phyloP scores from a whole-genome alignment of 2,329 filamentous ascomycete genomes.

The Stenocarpella maydis region DNA sequence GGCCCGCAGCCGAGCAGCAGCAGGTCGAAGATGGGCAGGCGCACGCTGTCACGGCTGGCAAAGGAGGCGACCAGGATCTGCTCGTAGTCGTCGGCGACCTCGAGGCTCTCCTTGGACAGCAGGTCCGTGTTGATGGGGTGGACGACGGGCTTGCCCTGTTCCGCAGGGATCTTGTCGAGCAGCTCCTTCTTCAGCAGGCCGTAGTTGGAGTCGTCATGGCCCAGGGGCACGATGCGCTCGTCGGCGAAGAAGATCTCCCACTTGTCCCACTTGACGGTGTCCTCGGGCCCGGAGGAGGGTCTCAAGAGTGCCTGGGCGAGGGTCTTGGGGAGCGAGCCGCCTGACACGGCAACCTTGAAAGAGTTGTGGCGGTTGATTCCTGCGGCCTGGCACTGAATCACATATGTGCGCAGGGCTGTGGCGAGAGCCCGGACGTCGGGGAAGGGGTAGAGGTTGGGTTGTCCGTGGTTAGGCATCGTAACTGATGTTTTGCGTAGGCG shows the following conservation, averaged over 20 bases:
- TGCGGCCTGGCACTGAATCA: slow-evolving; percentile 82
- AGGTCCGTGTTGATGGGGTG: slow-evolving; percentile 75
- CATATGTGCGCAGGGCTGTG: slow-evolving; percentile 78
- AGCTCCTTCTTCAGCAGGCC: slow-evolving; percentile 85
- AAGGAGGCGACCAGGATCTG: slow-evolving; percentile 85
- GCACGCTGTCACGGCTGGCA: slow-evolving; percentile 91
- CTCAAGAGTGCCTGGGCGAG: slow-evolving; percentile 84
- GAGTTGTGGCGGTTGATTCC: slow-evolving; percentile 80
- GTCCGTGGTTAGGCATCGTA: slow-evolving; percentile 59
- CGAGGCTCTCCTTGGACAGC: slow-evolving; percentile 78
- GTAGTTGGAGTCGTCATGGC: slow-evolving; percentile 95
- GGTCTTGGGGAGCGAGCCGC: slow-evolving; percentile 89
- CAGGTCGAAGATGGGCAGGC: slow-evolving; percentile 93
- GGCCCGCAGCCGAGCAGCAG: slow-evolving; percentile 93
- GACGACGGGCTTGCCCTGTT: slow-evolving; percentile 72
- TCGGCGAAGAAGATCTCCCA: slow-evolving; percentile 99
- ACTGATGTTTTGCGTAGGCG: slow-evolving; percentile 17
- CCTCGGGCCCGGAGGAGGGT: slow-evolving; percentile 58
- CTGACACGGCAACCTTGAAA: slow-evolving; percentile 94
- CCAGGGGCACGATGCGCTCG: slow-evolving; percentile 91
- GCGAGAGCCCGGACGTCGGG: slow-evolving; percentile 74
- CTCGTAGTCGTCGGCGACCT: slow-evolving; percentile 94
- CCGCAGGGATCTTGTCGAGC: slow-evolving; percentile 83
- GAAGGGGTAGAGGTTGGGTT: slow-evolving; percentile 83
- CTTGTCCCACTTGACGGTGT: slow-evolving; percentile 78